These are phyloP conservation scores for Insectozyma bohioensis DNA, from an alignment of 1,139 yeast genomes.

Conservation along the genomic window DNA sequence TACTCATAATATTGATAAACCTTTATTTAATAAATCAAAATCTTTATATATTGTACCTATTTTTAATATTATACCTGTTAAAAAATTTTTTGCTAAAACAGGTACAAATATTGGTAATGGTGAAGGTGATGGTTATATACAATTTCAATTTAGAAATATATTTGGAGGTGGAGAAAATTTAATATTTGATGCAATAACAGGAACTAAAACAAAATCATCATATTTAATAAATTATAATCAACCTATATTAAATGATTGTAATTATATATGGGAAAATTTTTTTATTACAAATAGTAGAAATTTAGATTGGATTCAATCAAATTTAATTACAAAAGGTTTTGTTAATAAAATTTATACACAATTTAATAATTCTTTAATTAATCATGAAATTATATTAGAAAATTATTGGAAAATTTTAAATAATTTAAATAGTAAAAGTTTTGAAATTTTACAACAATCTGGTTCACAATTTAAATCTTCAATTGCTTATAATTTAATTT, in stretches of 20 bases:
- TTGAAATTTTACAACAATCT: conserved; percentile 42
- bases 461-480: conserved; percentile 66
- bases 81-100: conserved; percentile 72
- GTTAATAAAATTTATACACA: conserved; percentile 49
- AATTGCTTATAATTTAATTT: conserved; percentile 47
- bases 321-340: conserved; percentile 58
- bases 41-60: conserved; percentile 50
- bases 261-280: conserved; percentile 54
- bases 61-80: conserved; percentile 59
- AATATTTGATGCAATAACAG: conserved; percentile 72
- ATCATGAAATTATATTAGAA: conserved; percentile 66
- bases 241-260: conserved; percentile 57
- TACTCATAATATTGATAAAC: conserved; percentile 31
- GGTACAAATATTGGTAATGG: conserved; percentile 96
- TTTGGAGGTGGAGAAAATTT: conserved; percentile 89
- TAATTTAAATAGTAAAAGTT: conserved; percentile 38
- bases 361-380: conserved; percentile 19
- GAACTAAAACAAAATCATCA: conserved; percentile 78
- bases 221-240: conserved; percentile 61
- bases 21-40: conserved; percentile 12
- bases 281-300: conserved; percentile 59
- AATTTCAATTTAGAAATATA: conserved; percentile 70
- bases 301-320: conserved; percentile 69
- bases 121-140: conserved; percentile 90
- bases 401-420: conserved; percentile 61